Conservation (phyloP, 768 basidiomycete genomes). For the Panellus pusillus region DNA sequence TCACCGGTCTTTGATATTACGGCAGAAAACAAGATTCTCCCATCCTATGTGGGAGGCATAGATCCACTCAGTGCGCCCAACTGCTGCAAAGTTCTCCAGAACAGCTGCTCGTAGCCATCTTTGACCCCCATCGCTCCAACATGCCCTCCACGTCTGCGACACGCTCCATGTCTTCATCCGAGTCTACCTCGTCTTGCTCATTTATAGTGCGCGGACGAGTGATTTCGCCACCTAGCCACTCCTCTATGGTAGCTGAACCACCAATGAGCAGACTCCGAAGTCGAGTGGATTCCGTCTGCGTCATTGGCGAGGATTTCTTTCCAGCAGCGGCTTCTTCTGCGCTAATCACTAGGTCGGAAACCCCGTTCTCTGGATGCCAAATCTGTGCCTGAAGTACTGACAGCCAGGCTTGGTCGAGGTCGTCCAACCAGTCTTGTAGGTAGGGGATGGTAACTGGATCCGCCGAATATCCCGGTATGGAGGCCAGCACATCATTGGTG, state of each 20-base stretch:
- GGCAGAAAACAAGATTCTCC: no score
- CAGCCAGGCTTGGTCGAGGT: conserved; percentile 75
- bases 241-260: conserved; percentile 62
- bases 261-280: conserved; percentile 64
- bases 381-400: conserved; percentile 61
- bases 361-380: conserved; percentile 58
- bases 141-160: conserved; percentile 35
- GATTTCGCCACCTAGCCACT: conserved; percentile 53
- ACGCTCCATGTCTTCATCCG: background rate
- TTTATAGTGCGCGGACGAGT: conserved; percentile 20
- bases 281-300: conserved; percentile 72
- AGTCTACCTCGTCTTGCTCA: conserved; percentile 23
- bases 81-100: conserved; percentile 58
- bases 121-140: conserved; percentile 53
- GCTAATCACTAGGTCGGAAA: conserved; percentile 43
- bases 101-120: conserved; percentile 64
- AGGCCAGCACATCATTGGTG: conserved; percentile 63
- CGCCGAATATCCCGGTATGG: conserved; percentile 62
- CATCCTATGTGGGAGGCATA: conserved; percentile 1
- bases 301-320: conserved; percentile 49
- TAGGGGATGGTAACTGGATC: conserved; percentile 43
- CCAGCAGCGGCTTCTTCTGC: conserved; percentile 32
- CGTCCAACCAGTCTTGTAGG: conserved; percentile 66
- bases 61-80: conserved; percentile 48
- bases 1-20: no score